These are phyloP conservation scores for Chiua virens DNA, from an alignment of 768 basidiomycete genomes.

Conservation along the genomic window DNA sequence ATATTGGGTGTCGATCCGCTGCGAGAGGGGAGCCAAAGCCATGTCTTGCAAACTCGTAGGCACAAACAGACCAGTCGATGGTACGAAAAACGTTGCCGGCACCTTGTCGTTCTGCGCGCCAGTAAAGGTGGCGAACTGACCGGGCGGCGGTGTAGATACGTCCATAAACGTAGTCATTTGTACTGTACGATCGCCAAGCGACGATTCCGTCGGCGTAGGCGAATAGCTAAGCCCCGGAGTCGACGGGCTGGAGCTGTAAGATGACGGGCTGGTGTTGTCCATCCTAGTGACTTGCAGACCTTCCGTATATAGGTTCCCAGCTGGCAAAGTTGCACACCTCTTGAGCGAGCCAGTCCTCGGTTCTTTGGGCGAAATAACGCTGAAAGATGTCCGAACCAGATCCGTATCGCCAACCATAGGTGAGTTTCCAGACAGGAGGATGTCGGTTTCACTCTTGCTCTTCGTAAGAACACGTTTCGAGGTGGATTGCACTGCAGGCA, in stretches of 20 bases:
- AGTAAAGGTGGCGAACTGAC: slow-evolving; percentile 36
- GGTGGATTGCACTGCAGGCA: slow-evolving; percentile 36
- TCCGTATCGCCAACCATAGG: slow-evolving; percentile 4
- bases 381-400: not conserved
- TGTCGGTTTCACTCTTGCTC: slow-evolving; percentile 51
- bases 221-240: slow-evolving; percentile 60
- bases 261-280: slow-evolving; percentile 26
- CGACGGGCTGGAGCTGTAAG: slow-evolving; percentile 40
- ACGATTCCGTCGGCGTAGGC: slow-evolving; percentile 60
- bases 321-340: slow-evolving; percentile 44
- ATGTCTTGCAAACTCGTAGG: slow-evolving; percentile 18
- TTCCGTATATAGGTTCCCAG: slow-evolving; percentile 28
- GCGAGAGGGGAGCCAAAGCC: slow-evolving; percentile 3
- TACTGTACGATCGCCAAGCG: slow-evolving; percentile 53
- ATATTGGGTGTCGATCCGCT: slow-evolving; percentile 12
- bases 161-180: slow-evolving; percentile 58
- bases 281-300: slow-evolving; percentile 3
- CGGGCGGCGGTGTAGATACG: slow-evolving; percentile 34
- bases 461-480: slow-evolving; percentile 43
- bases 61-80: slow-evolving; percentile 19
- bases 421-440: slow-evolving; percentile 13
- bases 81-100: slow-evolving; percentile 16
- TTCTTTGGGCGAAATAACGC: slow-evolving; percentile 12
- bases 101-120: slow-evolving; percentile 38
- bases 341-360: slow-evolving; percentile 31